phyloP scores from a whole-genome alignment of 495 filamentous ascomycete genomes.

The Trichoderma parareesei region DNA sequence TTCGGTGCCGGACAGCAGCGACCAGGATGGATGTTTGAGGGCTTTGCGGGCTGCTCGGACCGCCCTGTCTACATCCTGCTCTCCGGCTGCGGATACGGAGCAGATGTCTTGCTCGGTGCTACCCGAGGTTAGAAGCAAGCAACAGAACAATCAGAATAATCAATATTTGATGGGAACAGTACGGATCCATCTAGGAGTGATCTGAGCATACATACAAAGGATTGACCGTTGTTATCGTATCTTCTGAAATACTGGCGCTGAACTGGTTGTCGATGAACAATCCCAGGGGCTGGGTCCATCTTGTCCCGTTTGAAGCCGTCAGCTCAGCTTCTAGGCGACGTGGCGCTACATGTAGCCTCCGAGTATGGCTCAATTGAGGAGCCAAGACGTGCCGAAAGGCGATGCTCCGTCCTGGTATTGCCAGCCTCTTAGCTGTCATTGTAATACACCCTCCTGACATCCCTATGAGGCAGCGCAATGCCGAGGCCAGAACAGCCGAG shows the following conservation, averaged over 20 bases:
- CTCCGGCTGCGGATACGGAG: conserved; percentile 74
- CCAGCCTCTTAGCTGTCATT: background rate
- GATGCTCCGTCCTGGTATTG: background rate
- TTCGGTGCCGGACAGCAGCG: conserved; percentile 61
- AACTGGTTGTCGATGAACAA: conserved; percentile 98
- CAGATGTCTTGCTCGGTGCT: conserved; percentile 80
- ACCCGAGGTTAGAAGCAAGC: background rate
- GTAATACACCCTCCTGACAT: background rate
- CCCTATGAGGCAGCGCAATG: no score
- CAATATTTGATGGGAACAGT: no score
- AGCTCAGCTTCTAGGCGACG: conserved; percentile 37
- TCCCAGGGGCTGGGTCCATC: conserved; percentile 70
- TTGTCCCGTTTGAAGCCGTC: conserved; percentile 83
- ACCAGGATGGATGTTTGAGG: conserved; percentile 79
- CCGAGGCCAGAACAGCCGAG: no score
- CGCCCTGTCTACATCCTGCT: conserved; percentile 76
- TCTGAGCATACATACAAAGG: conserved; percentile 54
- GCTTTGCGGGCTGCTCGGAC: conserved; percentile 80
- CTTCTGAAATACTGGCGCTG: conserved; percentile 66
- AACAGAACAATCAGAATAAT: background rate
- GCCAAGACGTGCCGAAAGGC: background rate
- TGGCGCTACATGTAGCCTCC: background rate
- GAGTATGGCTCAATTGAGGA: background rate
- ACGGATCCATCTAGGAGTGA: conserved; percentile 7
- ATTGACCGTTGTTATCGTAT: conserved; percentile 74